Evolutionary conservation across 257 asterid species (phyloP), one percentile per base, ranked within the genome.

Genomic region (Solanum okadae): DNA sequence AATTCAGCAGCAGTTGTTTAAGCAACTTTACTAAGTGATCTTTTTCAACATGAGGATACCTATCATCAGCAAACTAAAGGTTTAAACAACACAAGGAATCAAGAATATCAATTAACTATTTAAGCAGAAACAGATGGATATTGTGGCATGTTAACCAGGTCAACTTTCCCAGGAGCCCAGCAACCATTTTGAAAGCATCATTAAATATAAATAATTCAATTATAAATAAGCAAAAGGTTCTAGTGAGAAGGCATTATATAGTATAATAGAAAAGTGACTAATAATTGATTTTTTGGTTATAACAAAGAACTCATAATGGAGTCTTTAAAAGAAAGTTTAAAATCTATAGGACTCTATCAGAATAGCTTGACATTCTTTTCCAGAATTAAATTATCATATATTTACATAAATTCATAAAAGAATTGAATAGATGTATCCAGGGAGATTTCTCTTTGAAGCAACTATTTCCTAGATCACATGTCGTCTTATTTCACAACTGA

Each of bases 41-140:
- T 88, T 93, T 93, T 88, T 90, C 94, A 92, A 95, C 89, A 88
- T 97, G 99, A 86, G 98, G 91, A 93, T 95, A 95, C 96, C 99
- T 97, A 92, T 87, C 46, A 85, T 81, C 22, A 46, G 88, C 68
- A 81, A 82, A 25, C 63, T 37, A 70, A 37, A 40, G 16, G 42
- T 38, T 85, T 18, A 38, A 52, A 86, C 73, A 44, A 82, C 84
- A 78, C 52, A 75, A 88, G 89, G 33, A 75, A 65, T 33, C 71
- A 89, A 72, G 46, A 67, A 86, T 15, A 31, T 78, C 59, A 38
- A 42, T 34, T 68, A 89, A 40, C 31, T 15, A 56, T 79, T 71
- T 59, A 73, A 86, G 88, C 56, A 86, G 83, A 86, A 49, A 46
- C 52, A 44, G 52, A 86, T 22, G 56, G 63, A 71, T 71, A 85